Conservation (phyloP, 2,329 filamentous ascomycete genomes). For the Hortaea werneckii region DNA sequence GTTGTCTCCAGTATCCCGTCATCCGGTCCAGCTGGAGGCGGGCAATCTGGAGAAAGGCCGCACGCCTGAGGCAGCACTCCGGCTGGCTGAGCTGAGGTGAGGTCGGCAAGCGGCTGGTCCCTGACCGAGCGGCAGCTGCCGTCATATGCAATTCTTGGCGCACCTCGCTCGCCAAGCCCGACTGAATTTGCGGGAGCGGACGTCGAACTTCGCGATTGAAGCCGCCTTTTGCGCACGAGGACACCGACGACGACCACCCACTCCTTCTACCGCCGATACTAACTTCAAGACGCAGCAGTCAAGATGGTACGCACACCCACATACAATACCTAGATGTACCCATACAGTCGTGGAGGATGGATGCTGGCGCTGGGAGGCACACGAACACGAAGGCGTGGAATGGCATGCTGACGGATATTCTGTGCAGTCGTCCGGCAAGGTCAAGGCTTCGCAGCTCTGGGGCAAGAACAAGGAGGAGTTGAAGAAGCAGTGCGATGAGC, state of each 20-base stretch:
- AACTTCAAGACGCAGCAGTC: conserved; percentile 12
- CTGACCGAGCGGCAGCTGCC: not conserved
- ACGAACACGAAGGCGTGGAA: not conserved
- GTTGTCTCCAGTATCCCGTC: too few species aligned
- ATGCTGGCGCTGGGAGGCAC: too few species aligned
- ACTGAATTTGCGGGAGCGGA: conserved; percentile 1
- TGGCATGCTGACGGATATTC: conserved; percentile 4
- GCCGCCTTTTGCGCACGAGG: not conserved
- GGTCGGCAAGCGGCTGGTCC: too few species aligned
- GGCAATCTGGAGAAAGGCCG: too few species aligned
- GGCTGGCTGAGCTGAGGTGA: too few species aligned
- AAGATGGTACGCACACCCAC: conserved; percentile 18
- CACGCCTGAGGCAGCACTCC: too few species aligned
- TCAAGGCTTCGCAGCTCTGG: conserved; percentile 97
- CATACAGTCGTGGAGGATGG: too few species aligned
- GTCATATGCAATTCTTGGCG: not conserved
- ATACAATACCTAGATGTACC: not conserved
- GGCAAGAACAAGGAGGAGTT: conserved; percentile 99
- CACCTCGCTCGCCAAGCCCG: not conserved
- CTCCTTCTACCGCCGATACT: conserved; percentile 9
- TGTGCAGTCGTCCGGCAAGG: conserved; percentile 54
- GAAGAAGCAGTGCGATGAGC: conserved; percentile 84
- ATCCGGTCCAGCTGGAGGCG: too few species aligned
- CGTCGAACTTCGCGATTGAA: conserved; percentile 1
- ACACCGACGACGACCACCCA: conserved; percentile 6